These are phyloP conservation scores for Vanilla planifolia DNA, from an alignment of 106 monocot genomes.

Conservation along the genomic window DNA sequence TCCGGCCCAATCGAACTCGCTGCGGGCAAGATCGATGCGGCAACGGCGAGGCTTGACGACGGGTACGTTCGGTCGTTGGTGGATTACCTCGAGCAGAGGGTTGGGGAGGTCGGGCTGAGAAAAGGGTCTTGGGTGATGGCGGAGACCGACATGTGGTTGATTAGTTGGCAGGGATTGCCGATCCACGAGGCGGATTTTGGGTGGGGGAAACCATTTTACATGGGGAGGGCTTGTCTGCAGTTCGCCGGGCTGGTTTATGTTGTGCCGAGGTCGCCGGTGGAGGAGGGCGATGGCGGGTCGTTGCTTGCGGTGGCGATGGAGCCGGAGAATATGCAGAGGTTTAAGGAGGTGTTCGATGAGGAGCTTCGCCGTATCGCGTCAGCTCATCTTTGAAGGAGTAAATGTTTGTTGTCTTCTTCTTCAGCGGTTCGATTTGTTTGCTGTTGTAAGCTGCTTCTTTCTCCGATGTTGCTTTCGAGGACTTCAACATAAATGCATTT, in stretches of 20 bases:
- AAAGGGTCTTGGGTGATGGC: conserved; percentile 12
- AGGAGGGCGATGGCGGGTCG: conserved; percentile 6
- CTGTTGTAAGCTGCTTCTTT: no score
- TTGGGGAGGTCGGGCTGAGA: conserved; percentile 7
- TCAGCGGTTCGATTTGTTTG: no score
- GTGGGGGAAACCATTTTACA: conserved; percentile 40
- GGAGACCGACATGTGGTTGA: conserved; percentile 19
- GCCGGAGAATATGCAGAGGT: conserved; percentile 21
- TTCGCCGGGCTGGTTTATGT: conserved; percentile 24
- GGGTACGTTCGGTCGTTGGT: conserved; percentile 42
- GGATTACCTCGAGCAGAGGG: conserved; percentile 35
- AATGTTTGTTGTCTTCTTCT: no score
- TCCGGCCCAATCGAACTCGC: neutral
- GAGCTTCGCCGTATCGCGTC: neutral
- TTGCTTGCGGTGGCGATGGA: conserved; percentile 28
- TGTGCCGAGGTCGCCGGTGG: conserved; percentile 8
- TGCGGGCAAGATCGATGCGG: conserved; percentile 18
- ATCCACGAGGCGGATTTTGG: conserved; percentile 52
- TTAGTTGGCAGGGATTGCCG: conserved; percentile 41
- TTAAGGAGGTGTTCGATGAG: conserved; percentile 23
- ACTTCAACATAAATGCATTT: no score
- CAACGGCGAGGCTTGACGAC: conserved; percentile 11
- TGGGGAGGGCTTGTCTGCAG: conserved; percentile 29
- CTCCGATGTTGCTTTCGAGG: no score
- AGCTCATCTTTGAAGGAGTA: neutral